Percentiles rank a stretch among this genome's conserved stretches.
phyloP scores from a whole-genome alignment of 2,329 filamentous ascomycete species.

The Salinomyces thailandicus region DNA sequence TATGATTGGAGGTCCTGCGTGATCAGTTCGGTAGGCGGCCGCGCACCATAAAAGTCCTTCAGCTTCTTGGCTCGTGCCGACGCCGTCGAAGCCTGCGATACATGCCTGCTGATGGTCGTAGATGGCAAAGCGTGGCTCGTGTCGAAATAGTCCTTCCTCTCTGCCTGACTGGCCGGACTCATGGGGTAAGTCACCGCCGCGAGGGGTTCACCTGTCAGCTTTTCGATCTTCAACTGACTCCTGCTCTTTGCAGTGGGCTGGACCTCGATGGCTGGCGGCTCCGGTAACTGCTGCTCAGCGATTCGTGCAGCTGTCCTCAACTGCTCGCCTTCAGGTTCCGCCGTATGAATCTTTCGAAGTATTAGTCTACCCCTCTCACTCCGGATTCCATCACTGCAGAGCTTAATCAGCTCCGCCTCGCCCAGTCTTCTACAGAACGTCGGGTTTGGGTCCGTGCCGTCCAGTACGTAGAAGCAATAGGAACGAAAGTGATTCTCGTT shows the following conservation, averaged over 20 bases:
- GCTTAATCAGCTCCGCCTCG: constrained; percentile 79
- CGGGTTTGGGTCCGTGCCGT: constrained; percentile 73
- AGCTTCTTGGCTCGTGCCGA: constrained; percentile 43
- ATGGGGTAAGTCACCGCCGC: constrained; percentile 77
- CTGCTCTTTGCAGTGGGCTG: constrained; percentile 59
- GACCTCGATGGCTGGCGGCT: constrained; percentile 43
- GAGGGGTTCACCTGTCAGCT: constrained; percentile 79
- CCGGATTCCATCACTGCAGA: constrained; percentile 76
- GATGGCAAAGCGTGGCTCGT: constrained; percentile 6
- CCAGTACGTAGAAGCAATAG: constrained; percentile 92
- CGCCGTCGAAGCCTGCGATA: constrained; percentile 26
- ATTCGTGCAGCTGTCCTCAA: constrained; percentile 80
- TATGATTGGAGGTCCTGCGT: constrained; percentile 93
- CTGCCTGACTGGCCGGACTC: constrained; percentile 60
- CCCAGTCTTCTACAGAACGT: constrained; percentile 69
- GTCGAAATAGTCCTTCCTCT: constrained; percentile 53
- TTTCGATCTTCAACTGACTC: constrained; percentile 79
- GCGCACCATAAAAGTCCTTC: constrained; percentile 78
- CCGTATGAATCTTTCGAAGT: constrained; percentile 80
- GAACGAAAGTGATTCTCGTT: constrained; percentile 87
- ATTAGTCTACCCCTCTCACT: constrained; percentile 87
- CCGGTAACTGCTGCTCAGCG: constrained; percentile 61
- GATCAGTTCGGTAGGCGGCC: constrained; percentile 93
- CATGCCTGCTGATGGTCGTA: constrained; percentile 19
- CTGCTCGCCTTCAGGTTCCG: constrained; percentile 79